A percentile compares a stretch with the other conserved stretches of the same genome.
phyloP scores from a whole-genome alignment of 768 basidiomycete species.

The Saitozyma sp. region DNA sequence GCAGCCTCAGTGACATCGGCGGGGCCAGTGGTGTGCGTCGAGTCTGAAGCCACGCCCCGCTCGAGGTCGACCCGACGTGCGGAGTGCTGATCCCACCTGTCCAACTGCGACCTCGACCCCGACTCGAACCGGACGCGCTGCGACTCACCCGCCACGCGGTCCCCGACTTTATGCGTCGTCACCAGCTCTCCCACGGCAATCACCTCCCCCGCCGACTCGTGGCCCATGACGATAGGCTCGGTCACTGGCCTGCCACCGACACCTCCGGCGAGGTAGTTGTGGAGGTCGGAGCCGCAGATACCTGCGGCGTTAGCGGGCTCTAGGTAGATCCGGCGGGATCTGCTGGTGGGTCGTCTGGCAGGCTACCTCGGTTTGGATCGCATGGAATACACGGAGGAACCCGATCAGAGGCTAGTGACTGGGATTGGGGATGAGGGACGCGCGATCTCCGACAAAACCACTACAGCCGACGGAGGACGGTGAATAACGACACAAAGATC shows the following conservation, averaged over 20 bases:
- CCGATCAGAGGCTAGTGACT: no score
- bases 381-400: no score
- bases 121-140: no score
- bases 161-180: slow-evolving; percentile 42
- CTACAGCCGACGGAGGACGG: no score
- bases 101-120: no score
- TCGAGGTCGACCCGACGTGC: not conserved
- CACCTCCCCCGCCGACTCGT: slow-evolving; percentile 44
- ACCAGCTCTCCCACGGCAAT: slow-evolving; percentile 44
- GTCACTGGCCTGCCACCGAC: slow-evolving; percentile 44
- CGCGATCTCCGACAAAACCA: no score
- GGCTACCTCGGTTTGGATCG: not conserved
- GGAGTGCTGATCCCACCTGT: not conserved
- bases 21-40: no score
- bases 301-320: slow-evolving; percentile 21
- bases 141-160: slow-evolving; percentile 39
- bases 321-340: no score
- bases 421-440: no score
- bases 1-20: no score
- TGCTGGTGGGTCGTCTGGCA: not conserved
- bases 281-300: slow-evolving; percentile 45
- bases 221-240: slow-evolving; percentile 42
- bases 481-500: not conserved
- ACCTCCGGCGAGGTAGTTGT: slow-evolving; percentile 39
- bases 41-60: slow-evolving; percentile 1